These are phyloP conservation scores for Cronartium quercuum DNA, from an alignment of 1,284 basidiomycete species.

Conservation along the genomic window DNA sequence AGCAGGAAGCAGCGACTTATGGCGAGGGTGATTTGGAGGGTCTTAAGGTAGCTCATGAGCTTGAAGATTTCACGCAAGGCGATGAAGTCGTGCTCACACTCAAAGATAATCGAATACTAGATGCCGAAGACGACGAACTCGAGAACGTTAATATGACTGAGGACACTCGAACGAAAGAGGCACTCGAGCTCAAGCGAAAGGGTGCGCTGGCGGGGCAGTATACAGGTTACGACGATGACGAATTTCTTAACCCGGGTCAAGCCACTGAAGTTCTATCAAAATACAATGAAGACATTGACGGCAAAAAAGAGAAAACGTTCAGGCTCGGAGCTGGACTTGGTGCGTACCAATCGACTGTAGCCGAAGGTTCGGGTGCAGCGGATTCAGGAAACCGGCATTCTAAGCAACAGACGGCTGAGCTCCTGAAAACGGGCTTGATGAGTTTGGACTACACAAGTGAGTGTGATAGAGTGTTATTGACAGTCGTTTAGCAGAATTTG, in stretches of 20 bases:
- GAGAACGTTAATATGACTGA: slow-evolving; percentile 32
- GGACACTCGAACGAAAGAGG: slow-evolving; percentile 65
- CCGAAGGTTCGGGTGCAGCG: not conserved
- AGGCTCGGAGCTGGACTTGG: slow-evolving; percentile 40
- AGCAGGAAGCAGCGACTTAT: slow-evolving; percentile 58
- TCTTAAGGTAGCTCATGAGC: slow-evolving; percentile 90
- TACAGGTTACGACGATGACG: slow-evolving; percentile 93
- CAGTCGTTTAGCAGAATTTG: not conserved
- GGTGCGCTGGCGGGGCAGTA: slow-evolving; percentile 63
- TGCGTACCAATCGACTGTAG: slow-evolving; percentile 36
- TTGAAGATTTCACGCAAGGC: slow-evolving; percentile 68
- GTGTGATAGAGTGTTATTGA: slow-evolving; percentile 48
- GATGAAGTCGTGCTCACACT: slow-evolving; percentile 91
- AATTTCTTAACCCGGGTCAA: slow-evolving; percentile 62
- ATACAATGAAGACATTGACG: slow-evolving; percentile 83
- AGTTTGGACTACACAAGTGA: slow-evolving; percentile 85
- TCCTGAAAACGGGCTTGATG: slow-evolving; percentile 68
- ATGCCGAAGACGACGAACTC: slow-evolving; percentile 58
- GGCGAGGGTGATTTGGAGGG: slow-evolving; percentile 67
- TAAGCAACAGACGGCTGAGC: slow-evolving; percentile 58
- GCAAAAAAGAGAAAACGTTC: slow-evolving; percentile 50
- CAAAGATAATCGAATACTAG: slow-evolving; percentile 88
- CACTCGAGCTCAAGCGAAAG: slow-evolving; percentile 78
- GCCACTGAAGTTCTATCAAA: slow-evolving; percentile 81
- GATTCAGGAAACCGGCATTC: slow-evolving; percentile 43